Evolutionary conservation across 371 early-diverging fungal species (phyloP).

Genomic region (Syncephalastrum sp.): DNA sequence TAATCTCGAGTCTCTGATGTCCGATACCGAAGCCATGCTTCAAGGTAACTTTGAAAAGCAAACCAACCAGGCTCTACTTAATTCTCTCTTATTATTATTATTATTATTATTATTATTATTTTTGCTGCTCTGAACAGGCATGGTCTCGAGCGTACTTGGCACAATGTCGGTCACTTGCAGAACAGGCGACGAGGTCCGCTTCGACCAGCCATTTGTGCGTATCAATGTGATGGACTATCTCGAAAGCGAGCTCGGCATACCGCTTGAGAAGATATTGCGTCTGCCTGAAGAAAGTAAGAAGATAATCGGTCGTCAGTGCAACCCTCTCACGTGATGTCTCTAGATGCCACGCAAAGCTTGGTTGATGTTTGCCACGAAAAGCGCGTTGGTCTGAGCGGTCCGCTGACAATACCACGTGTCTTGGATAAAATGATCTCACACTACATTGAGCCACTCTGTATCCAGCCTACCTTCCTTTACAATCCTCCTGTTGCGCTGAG

Average conservation of each 20-base stretch:
- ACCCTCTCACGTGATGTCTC: not conserved
- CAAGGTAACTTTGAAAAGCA: conserved; percentile 24
- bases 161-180: conserved; percentile 50
- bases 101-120: no score
- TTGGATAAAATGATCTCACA: conserved; percentile 91
- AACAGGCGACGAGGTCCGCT: conserved; percentile 55
- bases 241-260: conserved; percentile 45
- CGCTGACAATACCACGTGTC: conserved; percentile 80
- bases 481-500: conserved; percentile 93
- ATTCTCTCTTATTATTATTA: no score
- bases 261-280: conserved; percentile 55
- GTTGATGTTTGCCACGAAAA: conserved; percentile 51
- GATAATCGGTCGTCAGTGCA: conserved; percentile 6
- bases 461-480: conserved; percentile 91
- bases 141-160: conserved; percentile 45
- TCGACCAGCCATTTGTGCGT: conserved; percentile 75
- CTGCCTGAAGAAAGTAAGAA: conserved; percentile 19
- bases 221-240: conserved; percentile 79
- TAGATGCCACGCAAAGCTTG: conserved; percentile 43
- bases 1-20: conserved; percentile 78
- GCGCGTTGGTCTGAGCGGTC: conserved; percentile 56
- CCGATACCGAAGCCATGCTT: conserved; percentile 85
- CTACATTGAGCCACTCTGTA: conserved; percentile 89
- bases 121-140: conserved; percentile 74
- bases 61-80: not conserved